Conservation (phyloP, 768 basidiomycete species). For the Mycena pura region DNA sequence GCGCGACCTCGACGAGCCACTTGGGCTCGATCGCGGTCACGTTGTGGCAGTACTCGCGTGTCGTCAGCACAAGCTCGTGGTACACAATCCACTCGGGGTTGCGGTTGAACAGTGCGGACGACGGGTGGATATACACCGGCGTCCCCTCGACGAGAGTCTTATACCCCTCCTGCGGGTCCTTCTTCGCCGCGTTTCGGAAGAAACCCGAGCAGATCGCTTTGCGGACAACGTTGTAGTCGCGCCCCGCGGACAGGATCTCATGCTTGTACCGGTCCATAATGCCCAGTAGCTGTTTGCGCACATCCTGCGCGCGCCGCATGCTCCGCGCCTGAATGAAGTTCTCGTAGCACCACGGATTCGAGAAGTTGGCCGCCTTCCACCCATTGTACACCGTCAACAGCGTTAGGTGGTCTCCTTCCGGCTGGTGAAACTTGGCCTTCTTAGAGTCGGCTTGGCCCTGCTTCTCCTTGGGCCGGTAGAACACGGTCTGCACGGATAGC, state of each 20-base stretch:
- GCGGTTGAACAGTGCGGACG: constrained; percentile 95
- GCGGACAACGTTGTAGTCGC: constrained; percentile 91
- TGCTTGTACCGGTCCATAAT: constrained; percentile 99
- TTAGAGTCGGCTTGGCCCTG: constrained; percentile 99
- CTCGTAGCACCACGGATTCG: constrained; percentile 99
- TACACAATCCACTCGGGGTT: constrained; percentile 96
- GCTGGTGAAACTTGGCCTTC: constrained; percentile 99
- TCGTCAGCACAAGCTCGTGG: constrained; percentile 94
- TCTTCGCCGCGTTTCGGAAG: constrained; percentile 98
- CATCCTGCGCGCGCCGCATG: constrained; percentile 97
- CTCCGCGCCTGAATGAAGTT: constrained; percentile 98
- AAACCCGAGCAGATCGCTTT: constrained; percentile 97
- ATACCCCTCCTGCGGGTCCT: constrained; percentile 97
- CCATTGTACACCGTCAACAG: constrained; percentile 96
- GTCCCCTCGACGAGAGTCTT: constrained; percentile 97
- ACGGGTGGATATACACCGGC: constrained; percentile 99
- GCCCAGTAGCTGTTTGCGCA: constrained; percentile 94
- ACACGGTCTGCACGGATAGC: constrained; percentile 95
- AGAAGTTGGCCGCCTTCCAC: constrained; percentile 96
- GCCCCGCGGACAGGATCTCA: constrained; percentile 91
- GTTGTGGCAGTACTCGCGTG: constrained; percentile 93
- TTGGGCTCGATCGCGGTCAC: constrained; percentile 97
- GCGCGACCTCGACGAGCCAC: constrained; percentile 98
- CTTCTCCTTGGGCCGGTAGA: constrained; percentile 99
- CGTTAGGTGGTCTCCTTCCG: constrained; percentile 96